phyloP scores from a whole-genome alignment of 257 asterid species.

The Oldenlandia corymbosa region DNA sequence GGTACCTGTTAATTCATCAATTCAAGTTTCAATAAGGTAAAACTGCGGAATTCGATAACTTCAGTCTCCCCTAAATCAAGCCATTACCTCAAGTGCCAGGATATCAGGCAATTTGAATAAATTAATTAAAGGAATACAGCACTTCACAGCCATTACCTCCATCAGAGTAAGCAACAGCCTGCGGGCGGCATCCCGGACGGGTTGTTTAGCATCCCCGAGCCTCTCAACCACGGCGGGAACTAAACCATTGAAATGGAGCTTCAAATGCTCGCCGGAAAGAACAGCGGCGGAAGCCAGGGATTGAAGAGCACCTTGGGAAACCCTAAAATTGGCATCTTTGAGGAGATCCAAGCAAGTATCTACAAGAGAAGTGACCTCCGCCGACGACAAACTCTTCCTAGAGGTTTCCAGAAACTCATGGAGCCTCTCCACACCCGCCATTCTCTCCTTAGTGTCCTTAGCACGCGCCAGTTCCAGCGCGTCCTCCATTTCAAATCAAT shows the following conservation, averaged over 20 bases:
- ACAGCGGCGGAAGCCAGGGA: constrained; percentile 96
- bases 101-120: background rate
- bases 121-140: background rate
- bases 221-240: constrained; percentile 95
- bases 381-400: constrained; percentile 54
- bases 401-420: constrained; percentile 91
- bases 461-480: constrained; percentile 92
- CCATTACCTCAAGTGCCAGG: too few species aligned
- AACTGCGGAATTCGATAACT: background rate
- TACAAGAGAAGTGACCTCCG: constrained; percentile 86
- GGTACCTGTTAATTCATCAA: too few species aligned
- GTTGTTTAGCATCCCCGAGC: constrained; percentile 89
- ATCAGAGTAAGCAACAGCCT: constrained; percentile 83
- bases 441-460: constrained; percentile 98
- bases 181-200: constrained; percentile 90
- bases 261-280: constrained; percentile 92
- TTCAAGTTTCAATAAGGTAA: background rate
- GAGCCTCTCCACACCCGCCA: constrained; percentile 97
- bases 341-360: constrained; percentile 93
- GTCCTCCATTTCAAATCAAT: constrained; percentile 60
- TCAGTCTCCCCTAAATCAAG: too few species aligned
- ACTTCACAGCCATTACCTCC: constrained; percentile 53
- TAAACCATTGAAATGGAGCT: constrained; percentile 89
- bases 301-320: constrained; percentile 90
- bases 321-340: constrained; percentile 90